Percentiles rank a stretch among this genome's conserved stretches.
phyloP scores from a whole-genome alignment of 2,329 filamentous ascomycete genomes.

The Anisogramma anomala region DNA sequence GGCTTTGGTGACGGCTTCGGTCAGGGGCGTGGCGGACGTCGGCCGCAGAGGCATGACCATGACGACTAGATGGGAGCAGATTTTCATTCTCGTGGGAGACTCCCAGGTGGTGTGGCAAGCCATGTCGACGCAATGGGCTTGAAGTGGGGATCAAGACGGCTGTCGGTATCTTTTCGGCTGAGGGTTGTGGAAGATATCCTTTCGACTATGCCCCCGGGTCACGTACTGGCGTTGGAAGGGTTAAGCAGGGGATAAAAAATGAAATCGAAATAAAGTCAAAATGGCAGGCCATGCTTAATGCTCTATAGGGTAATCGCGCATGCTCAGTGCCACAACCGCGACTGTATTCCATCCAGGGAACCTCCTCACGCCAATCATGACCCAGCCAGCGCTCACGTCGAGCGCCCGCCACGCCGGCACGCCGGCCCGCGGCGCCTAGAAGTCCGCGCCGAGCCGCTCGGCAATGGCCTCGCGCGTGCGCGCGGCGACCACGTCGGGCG shows the following conservation, averaged over 20 bases:
- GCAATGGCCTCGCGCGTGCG: constrained; percentile 40
- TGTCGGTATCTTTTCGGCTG: background rate
- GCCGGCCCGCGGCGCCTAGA: constrained; percentile 20
- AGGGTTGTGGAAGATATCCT: background rate
- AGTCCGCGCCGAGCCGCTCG: constrained; percentile 35
- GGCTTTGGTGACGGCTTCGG: constrained; percentile 24
- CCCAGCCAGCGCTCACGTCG: background rate
- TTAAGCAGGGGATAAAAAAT: constrained; percentile 13
- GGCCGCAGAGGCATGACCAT: constrained; percentile 14
- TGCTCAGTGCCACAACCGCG: background rate
- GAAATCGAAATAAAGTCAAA: constrained; percentile 14
- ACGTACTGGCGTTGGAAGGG: constrained; percentile 13
- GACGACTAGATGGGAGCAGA: constrained; percentile 10
- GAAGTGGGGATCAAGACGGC: background rate
- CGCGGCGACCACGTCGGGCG: constrained; percentile 50
- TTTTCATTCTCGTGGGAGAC: too few relatives aligned
- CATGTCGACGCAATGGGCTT: constrained; percentile 2
- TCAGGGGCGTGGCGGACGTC: constrained; percentile 18
- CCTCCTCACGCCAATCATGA: too few relatives aligned
- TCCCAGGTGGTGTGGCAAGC: background rate
- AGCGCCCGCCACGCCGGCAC: background rate
- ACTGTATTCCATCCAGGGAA: constrained; percentile 1
- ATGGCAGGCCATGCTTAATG: constrained; percentile 6
- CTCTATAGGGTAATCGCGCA: constrained; percentile 3
- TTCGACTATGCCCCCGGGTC: constrained; percentile 7